Conservation (phyloP, 2,329 filamentous ascomycete species). For the Aspergillus fumigatus region DNA sequence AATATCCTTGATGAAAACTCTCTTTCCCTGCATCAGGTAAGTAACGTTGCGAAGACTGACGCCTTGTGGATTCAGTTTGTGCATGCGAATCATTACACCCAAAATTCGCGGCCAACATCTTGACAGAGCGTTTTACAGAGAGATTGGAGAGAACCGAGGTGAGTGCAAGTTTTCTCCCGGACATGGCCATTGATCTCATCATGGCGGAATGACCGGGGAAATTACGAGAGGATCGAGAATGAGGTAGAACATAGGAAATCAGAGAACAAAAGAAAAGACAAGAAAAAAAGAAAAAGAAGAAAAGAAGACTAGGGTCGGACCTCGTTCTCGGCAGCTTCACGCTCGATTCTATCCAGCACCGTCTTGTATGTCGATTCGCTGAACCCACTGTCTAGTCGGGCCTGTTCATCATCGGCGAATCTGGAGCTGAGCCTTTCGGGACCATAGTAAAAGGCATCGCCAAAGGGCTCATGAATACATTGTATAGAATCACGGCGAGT, state of each 20-base stretch:
- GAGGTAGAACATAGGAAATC: neutral
- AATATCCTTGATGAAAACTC: slow-evolving; percentile 98
- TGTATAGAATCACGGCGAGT: slow-evolving; percentile 75
- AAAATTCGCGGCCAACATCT: neutral
- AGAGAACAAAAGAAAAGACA: slow-evolving; percentile 8
- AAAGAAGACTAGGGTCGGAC: slow-evolving; percentile 48
- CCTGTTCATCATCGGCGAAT: slow-evolving; percentile 65
- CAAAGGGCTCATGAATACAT: slow-evolving; percentile 93
- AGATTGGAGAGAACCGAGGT: neutral
- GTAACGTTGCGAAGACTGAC: slow-evolving; percentile 19
- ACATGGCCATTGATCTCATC: neutral
- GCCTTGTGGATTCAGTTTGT: neutral
- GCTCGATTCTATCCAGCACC: slow-evolving; percentile 71
- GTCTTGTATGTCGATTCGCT: slow-evolving; percentile 48
- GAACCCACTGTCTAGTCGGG: slow-evolving; percentile 41
- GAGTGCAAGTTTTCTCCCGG: neutral
- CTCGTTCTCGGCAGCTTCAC: slow-evolving; percentile 59
- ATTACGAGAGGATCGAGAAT: neutral
- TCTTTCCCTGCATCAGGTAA: slow-evolving; percentile 66
- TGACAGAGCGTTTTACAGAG: neutral
- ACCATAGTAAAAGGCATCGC: slow-evolving; percentile 93
- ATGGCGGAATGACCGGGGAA: neutral
- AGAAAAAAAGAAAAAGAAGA: slow-evolving; percentile 17
- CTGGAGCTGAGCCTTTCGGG: slow-evolving; percentile 79
- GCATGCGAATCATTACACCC: neutral